phyloP scores from a whole-genome alignment of 2,329 filamentous ascomycete genomes.

The Colletotrichum sp. region DNA sequence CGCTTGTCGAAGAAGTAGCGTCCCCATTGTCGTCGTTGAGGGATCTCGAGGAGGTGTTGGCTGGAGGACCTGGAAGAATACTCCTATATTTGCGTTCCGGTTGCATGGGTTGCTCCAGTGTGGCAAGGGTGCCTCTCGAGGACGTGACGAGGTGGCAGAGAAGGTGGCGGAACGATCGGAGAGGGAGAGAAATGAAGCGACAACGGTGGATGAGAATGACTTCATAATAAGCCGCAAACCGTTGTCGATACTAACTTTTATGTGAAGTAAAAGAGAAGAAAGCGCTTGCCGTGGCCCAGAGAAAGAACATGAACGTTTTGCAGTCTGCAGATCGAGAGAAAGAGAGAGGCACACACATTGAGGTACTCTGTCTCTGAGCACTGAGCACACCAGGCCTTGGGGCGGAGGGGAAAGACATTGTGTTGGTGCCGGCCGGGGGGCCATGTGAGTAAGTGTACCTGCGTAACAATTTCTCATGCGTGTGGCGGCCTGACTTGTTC shows the following conservation, averaged over 20 bases:
- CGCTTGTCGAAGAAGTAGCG: neutral
- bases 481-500: neutral
- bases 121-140: neutral
- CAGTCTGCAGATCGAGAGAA: neutral
- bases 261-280: neutral
- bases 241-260: neutral
- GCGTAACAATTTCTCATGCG: conserved; percentile 1
- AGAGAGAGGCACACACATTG: neutral
- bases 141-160: neutral
- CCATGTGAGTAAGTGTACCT: neutral
- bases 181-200: neutral
- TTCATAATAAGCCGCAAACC: neutral
- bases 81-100: conserved; percentile 15
- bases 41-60: neutral
- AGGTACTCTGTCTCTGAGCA: neutral
- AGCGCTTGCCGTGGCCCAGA: neutral
- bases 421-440: neutral
- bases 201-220: neutral
- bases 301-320: neutral
- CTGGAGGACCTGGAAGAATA: conserved; percentile 4
- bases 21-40: neutral
- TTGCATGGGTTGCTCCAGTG: conserved; percentile 9
- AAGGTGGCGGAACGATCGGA: neutral
- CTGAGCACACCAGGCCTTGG: neutral
- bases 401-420: neutral